A percentile compares a stretch with the other conserved stretches of the same genome.
Evolutionary conservation across 768 basidiomycete genomes (phyloP).

Genomic region (Termitomyces sp.): DNA sequence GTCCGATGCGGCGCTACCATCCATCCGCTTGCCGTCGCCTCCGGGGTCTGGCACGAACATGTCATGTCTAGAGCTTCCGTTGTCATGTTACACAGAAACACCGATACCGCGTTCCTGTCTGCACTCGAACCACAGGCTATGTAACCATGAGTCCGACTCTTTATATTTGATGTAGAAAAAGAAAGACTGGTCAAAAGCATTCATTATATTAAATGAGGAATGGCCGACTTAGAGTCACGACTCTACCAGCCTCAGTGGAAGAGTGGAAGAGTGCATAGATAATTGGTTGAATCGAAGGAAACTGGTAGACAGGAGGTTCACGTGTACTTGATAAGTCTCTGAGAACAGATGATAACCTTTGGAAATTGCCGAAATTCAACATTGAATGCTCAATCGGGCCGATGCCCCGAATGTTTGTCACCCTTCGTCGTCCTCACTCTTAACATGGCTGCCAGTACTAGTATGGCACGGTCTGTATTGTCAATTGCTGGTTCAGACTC

Average conservation of each 20-base stretch:
- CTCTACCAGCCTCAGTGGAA: too few species aligned
- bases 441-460: neutral
- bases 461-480: conserved; percentile 31
- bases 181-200: too few species aligned
- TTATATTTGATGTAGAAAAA: too few species aligned
- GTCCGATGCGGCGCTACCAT: too few species aligned
- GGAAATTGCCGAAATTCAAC: neutral
- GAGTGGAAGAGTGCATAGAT: neutral
- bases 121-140: neutral
- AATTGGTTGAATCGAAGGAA: neutral
- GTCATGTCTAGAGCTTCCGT: too few species aligned
- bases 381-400: neutral
- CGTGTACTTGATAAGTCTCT: too few species aligned
- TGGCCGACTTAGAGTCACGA: neutral
- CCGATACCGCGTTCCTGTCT: neutral
- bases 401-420: too few species aligned
- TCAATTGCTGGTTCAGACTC: conserved; percentile 82
- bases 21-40: too few species aligned
- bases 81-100: neutral
- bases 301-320: too few species aligned
- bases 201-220: neutral
- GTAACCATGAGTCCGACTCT: neutral
- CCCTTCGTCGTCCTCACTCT: neutral
- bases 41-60: too few species aligned
- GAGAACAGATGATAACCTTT: neutral